Evolutionary conservation across 73 alveolate species (phyloP).

Genomic region (Blepharisma stoltei): DNA sequence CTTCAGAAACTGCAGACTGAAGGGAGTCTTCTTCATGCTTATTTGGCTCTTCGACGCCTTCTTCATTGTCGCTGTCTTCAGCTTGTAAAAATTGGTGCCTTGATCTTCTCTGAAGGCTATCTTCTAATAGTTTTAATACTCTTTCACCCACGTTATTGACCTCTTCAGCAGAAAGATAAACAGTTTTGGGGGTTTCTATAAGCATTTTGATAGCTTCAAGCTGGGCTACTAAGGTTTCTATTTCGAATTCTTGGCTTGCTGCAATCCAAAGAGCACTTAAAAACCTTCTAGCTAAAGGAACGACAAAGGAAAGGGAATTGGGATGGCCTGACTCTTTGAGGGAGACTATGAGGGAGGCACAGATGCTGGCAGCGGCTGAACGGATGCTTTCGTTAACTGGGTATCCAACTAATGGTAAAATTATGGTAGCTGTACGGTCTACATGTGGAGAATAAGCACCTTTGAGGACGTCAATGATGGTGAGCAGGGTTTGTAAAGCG

Average conservation of each 20-base stretch:
- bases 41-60: conserved; percentile 43
- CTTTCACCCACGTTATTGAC: background rate
- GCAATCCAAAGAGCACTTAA: conserved; percentile 48
- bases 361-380: conserved; percentile 52
- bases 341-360: conserved; percentile 49
- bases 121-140: background rate
- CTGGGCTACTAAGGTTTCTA: conserved; percentile 44
- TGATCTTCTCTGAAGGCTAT: conserved; percentile 37
- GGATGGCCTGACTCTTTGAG: conserved; percentile 33
- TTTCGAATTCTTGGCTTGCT: conserved; percentile 40
- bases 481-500: conserved; percentile 60
- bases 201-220: conserved; percentile 46
- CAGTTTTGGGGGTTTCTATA: conserved; percentile 31
- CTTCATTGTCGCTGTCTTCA: conserved; percentile 36
- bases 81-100: conserved; percentile 39
- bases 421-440: conserved; percentile 45
- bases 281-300: conserved; percentile 35
- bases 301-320: background rate
- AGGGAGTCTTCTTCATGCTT: conserved; percentile 67
- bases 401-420: conserved; percentile 35
- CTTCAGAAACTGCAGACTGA: conserved; percentile 72
- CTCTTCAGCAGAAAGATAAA: conserved; percentile 22
- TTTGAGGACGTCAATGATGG: conserved; percentile 56
- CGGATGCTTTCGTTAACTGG: conserved; percentile 52
- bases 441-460: conserved; percentile 44